Percentiles rank a stretch among this genome's conserved stretches.
phyloP scores from a whole-genome alignment of 2,329 filamentous ascomycete species.

The Leptographium radiaticola region DNA sequence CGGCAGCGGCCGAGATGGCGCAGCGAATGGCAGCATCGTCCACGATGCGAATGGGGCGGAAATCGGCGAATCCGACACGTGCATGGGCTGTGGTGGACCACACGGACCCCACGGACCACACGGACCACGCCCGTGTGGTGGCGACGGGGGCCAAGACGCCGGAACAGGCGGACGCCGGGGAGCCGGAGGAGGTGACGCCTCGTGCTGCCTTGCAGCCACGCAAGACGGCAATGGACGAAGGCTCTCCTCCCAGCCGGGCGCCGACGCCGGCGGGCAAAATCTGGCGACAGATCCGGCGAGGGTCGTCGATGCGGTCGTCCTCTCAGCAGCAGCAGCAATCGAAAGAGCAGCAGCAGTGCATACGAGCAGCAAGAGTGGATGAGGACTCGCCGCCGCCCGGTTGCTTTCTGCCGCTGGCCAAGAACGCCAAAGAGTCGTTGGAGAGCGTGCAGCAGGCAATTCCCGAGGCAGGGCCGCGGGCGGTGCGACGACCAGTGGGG shows the following conservation, averaged over 20 bases:
- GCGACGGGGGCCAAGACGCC: background rate
- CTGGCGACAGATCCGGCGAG: constrained; percentile 10
- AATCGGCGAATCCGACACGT: background rate
- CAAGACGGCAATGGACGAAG: background rate
- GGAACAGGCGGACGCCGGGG: background rate
- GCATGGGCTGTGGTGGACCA: background rate
- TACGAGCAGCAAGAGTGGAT: background rate
- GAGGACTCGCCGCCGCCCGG: constrained; percentile 3
- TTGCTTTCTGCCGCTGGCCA: constrained; percentile 5
- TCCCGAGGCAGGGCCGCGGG: constrained; percentile 3
- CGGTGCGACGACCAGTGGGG: constrained; percentile 6
- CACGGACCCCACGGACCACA: background rate
- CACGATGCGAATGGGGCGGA: constrained; percentile 1
- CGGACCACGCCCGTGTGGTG: background rate
- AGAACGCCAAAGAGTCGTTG: background rate
- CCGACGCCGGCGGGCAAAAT: constrained; percentile 8
- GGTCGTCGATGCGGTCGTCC: constrained; percentile 2
- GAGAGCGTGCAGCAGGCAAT: constrained; percentile 3
- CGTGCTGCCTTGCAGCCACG: constrained; percentile 2
- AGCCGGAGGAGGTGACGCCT: constrained; percentile 7
- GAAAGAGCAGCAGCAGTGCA: background rate
- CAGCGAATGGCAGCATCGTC: constrained; percentile 14
- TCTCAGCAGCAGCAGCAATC: background rate
- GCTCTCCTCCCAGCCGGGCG: background rate
- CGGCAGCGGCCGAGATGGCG: constrained; percentile 29